Evolutionary conservation across 2,329 filamentous ascomycete species (phyloP).

Genomic region (Madurella fahalii): DNA sequence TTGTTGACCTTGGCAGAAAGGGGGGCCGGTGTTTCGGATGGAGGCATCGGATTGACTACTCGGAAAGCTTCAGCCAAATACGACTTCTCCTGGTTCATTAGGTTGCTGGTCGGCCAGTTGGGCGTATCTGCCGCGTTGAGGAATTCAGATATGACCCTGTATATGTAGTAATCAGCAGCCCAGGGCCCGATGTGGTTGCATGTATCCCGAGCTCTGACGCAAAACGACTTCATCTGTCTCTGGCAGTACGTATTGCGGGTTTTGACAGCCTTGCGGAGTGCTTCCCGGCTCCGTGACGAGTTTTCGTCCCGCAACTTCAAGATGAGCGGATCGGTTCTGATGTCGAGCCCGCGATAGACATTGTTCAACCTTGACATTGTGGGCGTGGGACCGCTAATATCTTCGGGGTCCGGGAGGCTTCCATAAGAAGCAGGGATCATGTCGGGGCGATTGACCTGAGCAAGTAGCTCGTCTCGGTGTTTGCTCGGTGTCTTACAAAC

Average conservation of each 20-base stretch:
- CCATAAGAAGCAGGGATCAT: slow-evolving; percentile 40
- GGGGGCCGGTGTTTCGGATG: slow-evolving; percentile 23
- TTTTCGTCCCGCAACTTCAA: slow-evolving; percentile 41
- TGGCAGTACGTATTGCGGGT: slow-evolving; percentile 49
- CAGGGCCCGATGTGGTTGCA: slow-evolving; percentile 59
- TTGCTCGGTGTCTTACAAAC: slow-evolving; percentile 63
- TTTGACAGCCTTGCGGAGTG: slow-evolving; percentile 37
- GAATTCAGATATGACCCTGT: slow-evolving; percentile 40
- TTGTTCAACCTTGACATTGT: slow-evolving; percentile 43
- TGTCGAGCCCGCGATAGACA: slow-evolving; percentile 45
- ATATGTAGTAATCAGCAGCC: slow-evolving; percentile 65
- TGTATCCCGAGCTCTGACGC: slow-evolving; percentile 47
- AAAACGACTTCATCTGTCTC: slow-evolving; percentile 54
- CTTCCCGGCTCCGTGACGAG: slow-evolving; percentile 38
- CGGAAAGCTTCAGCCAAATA: slow-evolving; percentile 50
- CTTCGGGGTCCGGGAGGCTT: slow-evolving; percentile 27
- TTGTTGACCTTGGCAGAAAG: slow-evolving; percentile 55
- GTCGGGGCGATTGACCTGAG: slow-evolving; percentile 62
- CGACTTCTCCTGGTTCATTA: slow-evolving; percentile 47
- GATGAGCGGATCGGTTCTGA: slow-evolving; percentile 59
- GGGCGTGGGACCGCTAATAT: slow-evolving; percentile 23
- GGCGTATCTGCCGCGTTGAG: slow-evolving; percentile 14
- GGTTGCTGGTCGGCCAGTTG: slow-evolving; percentile 35
- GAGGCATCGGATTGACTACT: slow-evolving; percentile 25
- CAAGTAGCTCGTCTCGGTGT: slow-evolving; percentile 66